These are phyloP conservation scores for Daldinia eschscholtzii DNA, from an alignment of 2,329 filamentous ascomycete species.

Conservation along the genomic window DNA sequence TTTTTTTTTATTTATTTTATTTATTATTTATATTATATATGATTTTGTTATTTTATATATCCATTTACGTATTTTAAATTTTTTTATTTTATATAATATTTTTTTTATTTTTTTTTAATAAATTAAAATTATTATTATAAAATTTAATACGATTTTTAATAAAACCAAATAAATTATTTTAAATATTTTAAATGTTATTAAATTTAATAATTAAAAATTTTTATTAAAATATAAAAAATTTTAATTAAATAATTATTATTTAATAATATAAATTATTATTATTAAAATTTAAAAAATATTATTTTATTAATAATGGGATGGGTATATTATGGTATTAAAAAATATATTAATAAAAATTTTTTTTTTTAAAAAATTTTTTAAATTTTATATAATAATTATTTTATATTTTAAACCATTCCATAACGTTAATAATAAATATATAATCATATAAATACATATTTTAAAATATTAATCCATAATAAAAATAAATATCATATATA, in stretches of 20 bases:
- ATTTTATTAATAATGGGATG: neutral
- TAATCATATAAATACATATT: neutral
- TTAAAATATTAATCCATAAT: neutral
- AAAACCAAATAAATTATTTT: neutral
- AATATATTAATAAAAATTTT: neutral
- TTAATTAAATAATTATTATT: conserved; percentile 1
- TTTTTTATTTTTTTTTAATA: conserved; percentile 1
- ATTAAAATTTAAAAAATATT: conserved; percentile 1
- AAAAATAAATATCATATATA: neutral
- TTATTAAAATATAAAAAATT: neutral
- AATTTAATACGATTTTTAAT: neutral
- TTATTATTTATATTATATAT: neutral
- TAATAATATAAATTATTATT: neutral
- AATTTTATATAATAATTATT: neutral
- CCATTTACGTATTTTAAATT: neutral
- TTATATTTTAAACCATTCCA: neutral
- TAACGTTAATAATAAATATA: neutral
- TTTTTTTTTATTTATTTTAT: neutral
- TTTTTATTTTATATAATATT: neutral
- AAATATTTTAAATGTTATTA: neutral
- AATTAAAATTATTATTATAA: neutral
- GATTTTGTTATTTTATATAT: neutral
- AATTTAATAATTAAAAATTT: too few relatives aligned
- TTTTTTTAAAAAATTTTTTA: neutral
- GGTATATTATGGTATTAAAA: neutral